Evolutionary conservation across 2,329 filamentous ascomycete species (phyloP).

Genomic region (Microcyclospora pomicola): DNA sequence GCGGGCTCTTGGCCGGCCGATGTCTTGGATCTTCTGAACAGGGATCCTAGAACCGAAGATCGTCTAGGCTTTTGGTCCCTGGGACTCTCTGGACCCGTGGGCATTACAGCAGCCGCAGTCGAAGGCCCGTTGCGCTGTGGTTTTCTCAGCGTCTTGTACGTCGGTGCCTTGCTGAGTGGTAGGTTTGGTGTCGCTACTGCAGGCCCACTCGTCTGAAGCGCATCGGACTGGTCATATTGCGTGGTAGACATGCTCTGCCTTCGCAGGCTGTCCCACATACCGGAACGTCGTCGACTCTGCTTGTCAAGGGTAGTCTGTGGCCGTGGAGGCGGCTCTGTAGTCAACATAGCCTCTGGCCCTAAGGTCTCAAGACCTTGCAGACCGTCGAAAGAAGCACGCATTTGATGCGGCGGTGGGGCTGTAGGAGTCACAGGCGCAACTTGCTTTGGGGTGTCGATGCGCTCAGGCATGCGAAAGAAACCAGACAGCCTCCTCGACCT

Average conservation of each 20-base stretch:
- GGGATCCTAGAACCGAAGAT: conserved; percentile 30
- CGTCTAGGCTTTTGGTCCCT: conserved; percentile 26
- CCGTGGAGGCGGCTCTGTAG: too few species aligned
- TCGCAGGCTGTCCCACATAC: neutral
- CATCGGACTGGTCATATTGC: neutral
- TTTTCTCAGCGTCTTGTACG: conserved; percentile 16
- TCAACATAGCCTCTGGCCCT: too few species aligned
- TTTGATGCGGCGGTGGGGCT: neutral
- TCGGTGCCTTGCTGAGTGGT: too few species aligned
- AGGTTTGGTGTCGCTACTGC: too few species aligned
- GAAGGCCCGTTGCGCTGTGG: conserved; percentile 12
- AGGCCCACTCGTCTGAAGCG: neutral
- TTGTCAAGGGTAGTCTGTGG: too few species aligned
- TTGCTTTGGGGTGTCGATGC: neutral
- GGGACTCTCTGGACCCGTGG: conserved; percentile 8
- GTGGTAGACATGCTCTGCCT: neutral
- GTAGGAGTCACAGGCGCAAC: neutral
- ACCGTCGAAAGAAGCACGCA: too few species aligned
- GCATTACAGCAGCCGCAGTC: conserved; percentile 12
- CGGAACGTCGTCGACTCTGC: too few species aligned
- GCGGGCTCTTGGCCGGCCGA: conserved; percentile 11
- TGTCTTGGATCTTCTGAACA: conserved; percentile 29
- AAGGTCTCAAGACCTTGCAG: too few species aligned
- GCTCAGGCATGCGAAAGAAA: conserved; percentile 10
- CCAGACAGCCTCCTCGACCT: conserved; percentile 7